Base-by-base conservation (phyloP, 2,329 filamentous ascomycete genomes). In the Metarhizium sp. region DNA sequence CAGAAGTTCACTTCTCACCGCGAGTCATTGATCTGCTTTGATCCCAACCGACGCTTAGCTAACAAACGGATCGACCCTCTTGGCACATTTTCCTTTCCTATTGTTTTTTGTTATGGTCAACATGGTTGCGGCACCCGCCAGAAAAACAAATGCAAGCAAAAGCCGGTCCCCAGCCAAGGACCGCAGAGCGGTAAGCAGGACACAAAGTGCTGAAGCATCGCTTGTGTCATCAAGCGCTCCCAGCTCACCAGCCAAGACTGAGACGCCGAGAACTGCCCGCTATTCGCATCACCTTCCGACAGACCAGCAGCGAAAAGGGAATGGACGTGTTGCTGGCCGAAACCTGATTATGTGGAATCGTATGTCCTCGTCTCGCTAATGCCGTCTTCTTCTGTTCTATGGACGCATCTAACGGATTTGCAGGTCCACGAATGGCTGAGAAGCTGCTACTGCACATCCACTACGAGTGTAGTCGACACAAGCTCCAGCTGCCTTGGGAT, bases 351-450 rank as follows among this genome's bases (percentile, higher is more conserved):
- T 66, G 30, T 77, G 75, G 75, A 66, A 64, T n/a, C 69, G 74
- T 76, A 66, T 68, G 74, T 50, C 8, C 13, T 11, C 34, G 30
- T 16, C 50, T 36, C 10, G 14, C 6, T 6, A 5, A 38, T n/a
- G 1, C n/a, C 3, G 13, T 42, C 29, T 6, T 30, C 10, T 51
- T 45, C 43, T 20, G n/a, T 13, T 13, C n/a, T 18, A 47, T 29
- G 18, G 34, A 6, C 1, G 30, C 4, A 4, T n/a, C 14, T 43
- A 3, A 29, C 14, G 11, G 18, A 40, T n/a, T 48, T 18, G 2
- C 50, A 78, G 75, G 73, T 1, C 69, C 73, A 10, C 70, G 74
- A 10, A 78, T 78, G 73, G 63, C 67, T 0, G 75, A 78, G 42
- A 78, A 77, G 60, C 59, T 76, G 0, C 55, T 77, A 0, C 63